Evolutionary conservation across 768 basidiomycete species (phyloP).

Genomic region (Trametes meyenii): DNA sequence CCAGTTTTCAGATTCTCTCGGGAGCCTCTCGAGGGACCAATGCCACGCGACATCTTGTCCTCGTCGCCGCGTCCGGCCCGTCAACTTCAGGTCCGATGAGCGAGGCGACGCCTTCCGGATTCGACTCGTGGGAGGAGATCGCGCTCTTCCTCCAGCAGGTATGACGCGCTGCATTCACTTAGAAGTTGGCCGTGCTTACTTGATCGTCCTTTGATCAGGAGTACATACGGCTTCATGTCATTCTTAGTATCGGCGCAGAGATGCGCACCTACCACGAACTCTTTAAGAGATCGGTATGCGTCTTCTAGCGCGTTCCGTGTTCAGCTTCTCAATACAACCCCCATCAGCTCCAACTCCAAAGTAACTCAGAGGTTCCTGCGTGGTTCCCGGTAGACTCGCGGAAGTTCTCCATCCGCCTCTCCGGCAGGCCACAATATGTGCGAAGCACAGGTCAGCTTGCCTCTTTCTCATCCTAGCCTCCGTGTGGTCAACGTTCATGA

Average conservation of each 20-base stretch:
- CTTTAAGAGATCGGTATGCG: slow-evolving; percentile 39
- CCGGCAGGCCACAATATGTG: slow-evolving; percentile 35
- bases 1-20: slow-evolving; percentile 16
- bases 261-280: slow-evolving; percentile 49
- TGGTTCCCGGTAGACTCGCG: slow-evolving; percentile 46
- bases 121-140: slow-evolving; percentile 30
- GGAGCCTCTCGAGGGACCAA: slow-evolving; percentile 7
- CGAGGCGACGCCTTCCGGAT: slow-evolving; percentile 25
- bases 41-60: slow-evolving; percentile 51
- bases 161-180: slow-evolving; percentile 20
- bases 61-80: slow-evolving; percentile 52
- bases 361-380: slow-evolving; percentile 31
- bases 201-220: slow-evolving; percentile 45
- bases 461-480: background rate
- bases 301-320: background rate
- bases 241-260: slow-evolving; percentile 49
- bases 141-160: slow-evolving; percentile 27
- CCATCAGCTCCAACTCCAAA: slow-evolving; percentile 21
- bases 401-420: slow-evolving; percentile 46
- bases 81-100: slow-evolving; percentile 12
- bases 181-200: slow-evolving; percentile 43
- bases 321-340: slow-evolving; percentile 41
- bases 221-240: slow-evolving; percentile 60
- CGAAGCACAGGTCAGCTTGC: slow-evolving; percentile 16
- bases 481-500: background rate